Base-by-base conservation (phyloP, 2,329 filamentous ascomycete species). In the Hymenotorrendiella dingleyae region DNA sequence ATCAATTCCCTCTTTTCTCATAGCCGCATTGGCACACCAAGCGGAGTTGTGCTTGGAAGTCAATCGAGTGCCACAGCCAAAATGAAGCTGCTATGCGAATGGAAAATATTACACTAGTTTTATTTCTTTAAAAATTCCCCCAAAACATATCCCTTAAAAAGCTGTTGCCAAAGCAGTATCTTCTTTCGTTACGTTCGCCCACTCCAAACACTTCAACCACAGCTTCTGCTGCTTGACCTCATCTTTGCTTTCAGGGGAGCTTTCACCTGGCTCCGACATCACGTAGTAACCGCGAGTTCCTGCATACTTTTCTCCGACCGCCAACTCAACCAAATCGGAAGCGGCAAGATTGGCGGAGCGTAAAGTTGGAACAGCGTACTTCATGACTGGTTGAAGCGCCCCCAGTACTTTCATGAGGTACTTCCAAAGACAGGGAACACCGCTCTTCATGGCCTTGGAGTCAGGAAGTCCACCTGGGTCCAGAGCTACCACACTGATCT, bases 281-380 rank as follows among this genome's bases (percentile, higher is more conserved):
- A 55, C 58, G 28, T 62, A 64, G 45, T 65, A 66, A 1, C 65
- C 63, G 9, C 60, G 51, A 36, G 62, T 55, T 12, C 56, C 61
- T 0, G 58, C 49, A 48, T 57, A 50, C 19, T 52, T 53, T 14
- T 48, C 52, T 11, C 49, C 47, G 19, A 59, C 42, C 6, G 61
- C 55, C 9, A 63, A 29, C 19, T 63, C 54, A 10, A 56, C 47
- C 7, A 63, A 50, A 48, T 62, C 55, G 8, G 39, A 46, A n/a
- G 52, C 66, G 2, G 62, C 63, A 14, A 60, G 49, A 2, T 49
- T 47, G 2, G 55, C 54, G 17, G 45, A 55, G n/a, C 61, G 61
- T 33, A 66, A 35, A 3, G 54, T 58, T 2, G 63, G 61, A 19
- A 38, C 19, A 10, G 36, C 36, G 29, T 29, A 38, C 14, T 61